Conservation (phyloP, 2,329 filamentous ascomycete genomes). For the Ilyonectria sp. region DNA sequence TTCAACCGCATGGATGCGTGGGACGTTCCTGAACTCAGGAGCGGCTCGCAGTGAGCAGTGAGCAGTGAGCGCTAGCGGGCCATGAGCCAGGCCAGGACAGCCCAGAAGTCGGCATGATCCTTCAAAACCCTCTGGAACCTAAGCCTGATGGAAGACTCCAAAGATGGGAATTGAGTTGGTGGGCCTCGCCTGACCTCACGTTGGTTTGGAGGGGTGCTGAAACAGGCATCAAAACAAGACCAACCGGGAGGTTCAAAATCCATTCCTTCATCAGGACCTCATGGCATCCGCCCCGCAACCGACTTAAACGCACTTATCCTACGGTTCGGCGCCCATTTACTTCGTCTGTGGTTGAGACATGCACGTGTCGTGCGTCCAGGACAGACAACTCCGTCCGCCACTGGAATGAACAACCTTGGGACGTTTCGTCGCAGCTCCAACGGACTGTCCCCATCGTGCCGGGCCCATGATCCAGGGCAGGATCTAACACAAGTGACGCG, state of each 20-base stretch:
- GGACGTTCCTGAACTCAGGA: not conserved
- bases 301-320: not conserved
- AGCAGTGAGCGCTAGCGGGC: slow-evolving; percentile 2
- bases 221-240: slow-evolving; percentile 14
- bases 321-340: not conserved
- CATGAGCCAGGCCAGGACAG: not conserved
- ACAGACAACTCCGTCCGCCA: not conserved
- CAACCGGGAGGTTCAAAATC: not conserved
- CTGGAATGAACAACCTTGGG: not conserved
- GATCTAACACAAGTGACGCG: slow-evolving; percentile 24
- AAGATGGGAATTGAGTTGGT: not conserved
- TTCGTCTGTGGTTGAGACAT: slow-evolving; percentile 20
- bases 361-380: slow-evolving; percentile 19
- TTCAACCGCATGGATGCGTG: not conserved
- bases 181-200: not conserved
- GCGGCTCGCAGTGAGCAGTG: not conserved
- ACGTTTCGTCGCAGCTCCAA: slow-evolving; percentile 12
- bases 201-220: slow-evolving; percentile 15
- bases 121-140: not conserved
- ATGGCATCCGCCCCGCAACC: not conserved
- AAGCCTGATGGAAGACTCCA: slow-evolving; percentile 2
- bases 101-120: not conserved
- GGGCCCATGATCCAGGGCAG: slow-evolving; percentile 3
- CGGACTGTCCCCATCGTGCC: slow-evolving; percentile 1
- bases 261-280: not conserved